phyloP scores from a whole-genome alignment of 1,139 yeast genomes.

The Lodderomyces orthopsilosis region DNA sequence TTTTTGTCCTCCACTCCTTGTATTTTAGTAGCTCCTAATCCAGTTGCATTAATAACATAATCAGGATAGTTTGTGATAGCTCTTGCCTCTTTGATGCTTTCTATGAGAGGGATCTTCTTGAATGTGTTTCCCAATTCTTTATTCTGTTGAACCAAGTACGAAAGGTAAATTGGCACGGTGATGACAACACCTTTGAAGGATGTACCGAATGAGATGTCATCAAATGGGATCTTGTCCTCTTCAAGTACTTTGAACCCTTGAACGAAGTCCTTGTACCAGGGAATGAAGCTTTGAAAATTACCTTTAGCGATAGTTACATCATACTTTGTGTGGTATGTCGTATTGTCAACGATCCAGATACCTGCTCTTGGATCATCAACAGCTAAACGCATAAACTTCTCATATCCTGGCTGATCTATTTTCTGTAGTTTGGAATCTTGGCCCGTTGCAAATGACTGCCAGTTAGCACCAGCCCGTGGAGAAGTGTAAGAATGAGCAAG shows the following conservation, averaged over 20 bases:
- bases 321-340: slow-evolving; percentile 26
- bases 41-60: slow-evolving; percentile 46
- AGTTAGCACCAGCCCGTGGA: slow-evolving; percentile 46
- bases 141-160: slow-evolving; percentile 42
- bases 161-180: slow-evolving; percentile 48
- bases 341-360: slow-evolving; percentile 33
- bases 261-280: slow-evolving; percentile 48
- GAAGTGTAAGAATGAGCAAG: slow-evolving; percentile 35
- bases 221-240: slow-evolving; percentile 28
- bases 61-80: slow-evolving; percentile 27
- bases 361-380: slow-evolving; percentile 45
- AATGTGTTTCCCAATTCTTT: slow-evolving; percentile 35
- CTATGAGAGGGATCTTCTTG: slow-evolving; percentile 26
- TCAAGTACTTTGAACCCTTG: slow-evolving; percentile 30
- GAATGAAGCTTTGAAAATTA: slow-evolving; percentile 22
- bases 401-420: slow-evolving; percentile 41
- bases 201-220: slow-evolving; percentile 36
- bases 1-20: slow-evolving; percentile 31
- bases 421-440: slow-evolving; percentile 32
- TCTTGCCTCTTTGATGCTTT: slow-evolving; percentile 27
- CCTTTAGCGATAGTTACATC: slow-evolving; percentile 11
- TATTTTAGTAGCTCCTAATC: slow-evolving; percentile 33
- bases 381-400: slow-evolving; percentile 38
- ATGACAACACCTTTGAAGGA: slow-evolving; percentile 48
- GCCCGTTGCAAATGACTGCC: slow-evolving; percentile 43